Evolutionary conservation across 75 land plant genomes (phyloP).

Genomic region (Pinus tabuliformis): DNA sequence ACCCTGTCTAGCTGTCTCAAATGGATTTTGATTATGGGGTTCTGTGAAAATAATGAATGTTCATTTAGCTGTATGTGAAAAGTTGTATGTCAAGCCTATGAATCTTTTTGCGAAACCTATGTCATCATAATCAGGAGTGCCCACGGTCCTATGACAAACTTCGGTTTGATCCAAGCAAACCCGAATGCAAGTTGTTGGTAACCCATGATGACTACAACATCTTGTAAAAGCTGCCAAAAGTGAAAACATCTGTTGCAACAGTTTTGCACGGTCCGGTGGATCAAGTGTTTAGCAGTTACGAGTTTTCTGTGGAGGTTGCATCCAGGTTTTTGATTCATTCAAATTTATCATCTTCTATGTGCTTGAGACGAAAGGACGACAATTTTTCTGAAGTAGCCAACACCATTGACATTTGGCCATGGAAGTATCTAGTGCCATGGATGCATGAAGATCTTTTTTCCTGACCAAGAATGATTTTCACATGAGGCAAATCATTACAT

Average conservation of each 20-base stretch:
- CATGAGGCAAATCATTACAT: too few species aligned
- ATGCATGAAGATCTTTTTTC: too few species aligned
- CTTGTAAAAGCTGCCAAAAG: slow-evolving; percentile 60
- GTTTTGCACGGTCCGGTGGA: slow-evolving; percentile 82
- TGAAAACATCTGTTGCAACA: slow-evolving; percentile 79
- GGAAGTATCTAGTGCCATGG: too few species aligned
- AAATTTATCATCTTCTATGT: slow-evolving; percentile 42
- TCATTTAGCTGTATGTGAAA: neutral
- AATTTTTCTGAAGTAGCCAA: too few species aligned
- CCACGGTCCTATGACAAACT: neutral
- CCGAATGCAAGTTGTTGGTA: slow-evolving; percentile 67
- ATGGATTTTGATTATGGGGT: neutral
- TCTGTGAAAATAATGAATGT: neutral
- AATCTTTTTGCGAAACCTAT: slow-evolving; percentile 64
- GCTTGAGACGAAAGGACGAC: slow-evolving; percentile 29
- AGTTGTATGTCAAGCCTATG: neutral
- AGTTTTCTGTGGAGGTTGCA: slow-evolving; percentile 94
- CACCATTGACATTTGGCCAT: slow-evolving; percentile 96
- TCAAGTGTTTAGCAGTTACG: slow-evolving; percentile 88
- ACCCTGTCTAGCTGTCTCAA: too few species aligned
- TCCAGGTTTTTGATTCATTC: slow-evolving; percentile 82
- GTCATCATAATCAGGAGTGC: slow-evolving; percentile 32
- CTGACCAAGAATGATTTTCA: too few species aligned
- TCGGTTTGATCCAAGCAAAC: slow-evolving; percentile 49
- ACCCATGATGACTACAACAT: slow-evolving; percentile 95